A percentile compares a stretch with the other conserved stretches of the same genome.
phyloP scores from a whole-genome alignment of 1,284 basidiomycete genomes.

The Pseudozyma flocculosa region DNA sequence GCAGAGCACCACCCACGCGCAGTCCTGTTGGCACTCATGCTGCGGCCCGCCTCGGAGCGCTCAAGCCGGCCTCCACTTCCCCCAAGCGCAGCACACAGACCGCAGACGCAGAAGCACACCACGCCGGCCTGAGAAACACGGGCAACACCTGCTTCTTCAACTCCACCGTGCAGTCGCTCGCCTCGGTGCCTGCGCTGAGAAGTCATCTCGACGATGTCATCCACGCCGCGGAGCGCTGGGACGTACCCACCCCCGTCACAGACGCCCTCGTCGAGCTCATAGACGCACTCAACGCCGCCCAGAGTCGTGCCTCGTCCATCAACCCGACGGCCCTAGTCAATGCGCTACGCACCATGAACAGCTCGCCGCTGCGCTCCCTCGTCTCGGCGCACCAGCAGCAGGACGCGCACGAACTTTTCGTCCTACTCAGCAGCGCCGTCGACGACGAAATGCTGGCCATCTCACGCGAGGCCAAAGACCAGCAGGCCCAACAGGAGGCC shows the following conservation, averaged over 20 bases:
- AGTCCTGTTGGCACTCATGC: background rate
- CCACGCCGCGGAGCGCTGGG: constrained; percentile 40
- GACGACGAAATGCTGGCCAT: constrained; percentile 42
- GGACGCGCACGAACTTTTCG: constrained; percentile 55
- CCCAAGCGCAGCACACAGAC: too few species aligned
- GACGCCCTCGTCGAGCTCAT: constrained; percentile 47
- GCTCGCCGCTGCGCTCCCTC: constrained; percentile 42
- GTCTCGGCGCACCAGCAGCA: constrained; percentile 55
- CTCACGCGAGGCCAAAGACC: constrained; percentile 7
- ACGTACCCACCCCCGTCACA: constrained; percentile 51
- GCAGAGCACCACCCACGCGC: too few species aligned
- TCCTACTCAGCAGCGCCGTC: constrained; percentile 49
- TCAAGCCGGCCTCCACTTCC: background rate
- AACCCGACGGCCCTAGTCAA: constrained; percentile 35
- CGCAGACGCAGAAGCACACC: constrained; percentile 4
- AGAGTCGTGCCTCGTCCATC: constrained; percentile 6
- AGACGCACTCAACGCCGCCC: constrained; percentile 37
- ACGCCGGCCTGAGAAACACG: constrained; percentile 49
- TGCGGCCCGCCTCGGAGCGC: background rate
- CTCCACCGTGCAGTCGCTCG: constrained; percentile 49
- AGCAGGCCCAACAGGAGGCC: constrained; percentile 16
- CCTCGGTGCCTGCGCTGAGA: constrained; percentile 25
- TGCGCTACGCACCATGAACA: constrained; percentile 36
- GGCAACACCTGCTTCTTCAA: constrained; percentile 58
- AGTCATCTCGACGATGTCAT: constrained; percentile 30